Base-by-base conservation (phyloP, 352 stramenopile species). In the Pythium grandisporangium region DNA sequence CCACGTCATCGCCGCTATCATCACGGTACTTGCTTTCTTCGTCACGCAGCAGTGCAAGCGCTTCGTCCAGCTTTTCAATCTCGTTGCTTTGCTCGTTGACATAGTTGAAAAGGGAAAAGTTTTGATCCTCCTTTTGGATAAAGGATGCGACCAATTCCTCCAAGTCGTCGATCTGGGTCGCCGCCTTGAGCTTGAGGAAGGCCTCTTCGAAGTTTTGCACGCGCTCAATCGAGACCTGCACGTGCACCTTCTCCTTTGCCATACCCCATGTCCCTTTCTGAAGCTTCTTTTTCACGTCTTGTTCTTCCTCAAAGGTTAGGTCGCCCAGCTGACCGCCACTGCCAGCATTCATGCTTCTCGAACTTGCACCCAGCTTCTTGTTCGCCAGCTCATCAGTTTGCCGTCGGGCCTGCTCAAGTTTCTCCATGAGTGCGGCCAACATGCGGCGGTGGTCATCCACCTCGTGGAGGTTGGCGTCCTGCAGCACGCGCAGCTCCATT, bases 91-190 rank as follows among this genome's bases (percentile, higher is more conserved):
- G 88, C 48, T 97, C 85, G 53, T 96, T 97, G 16, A 96, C 76
- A 46, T 97, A 96, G 59, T 95, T 96, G 55, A 98, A 97, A 5
- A 98, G 53, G 25, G 82, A 96, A 53, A 98, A 98, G 63, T 98
- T 98, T 41, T 97, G 82, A 43, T 98, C 92, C 70, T 98, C 94
- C 25, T 96, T 97, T 59, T 96, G 84, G 51, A 98, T 95, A 51
- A 97, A 97, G 25, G 83, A 86, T 17, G 65, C 69, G 22, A 97
- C 88, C 14, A 98, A 70, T 43, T 96, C 69, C 50, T 98, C 84
- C 6, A 97, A 66, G 53, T 97, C 89, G 27, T 80, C 66, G 43
- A 97, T 97, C 46, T 88, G 76, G 12, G 90, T 97, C 13, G 89
- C 86, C 0, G 70, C 79, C 39, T 91, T 91, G 61, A 98, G 97